A percentile compares a stretch with the other conserved stretches of the same genome.
Evolutionary conservation across 1,284 basidiomycete genomes (phyloP).

Genomic region (Sanghuangporus weigelae): DNA sequence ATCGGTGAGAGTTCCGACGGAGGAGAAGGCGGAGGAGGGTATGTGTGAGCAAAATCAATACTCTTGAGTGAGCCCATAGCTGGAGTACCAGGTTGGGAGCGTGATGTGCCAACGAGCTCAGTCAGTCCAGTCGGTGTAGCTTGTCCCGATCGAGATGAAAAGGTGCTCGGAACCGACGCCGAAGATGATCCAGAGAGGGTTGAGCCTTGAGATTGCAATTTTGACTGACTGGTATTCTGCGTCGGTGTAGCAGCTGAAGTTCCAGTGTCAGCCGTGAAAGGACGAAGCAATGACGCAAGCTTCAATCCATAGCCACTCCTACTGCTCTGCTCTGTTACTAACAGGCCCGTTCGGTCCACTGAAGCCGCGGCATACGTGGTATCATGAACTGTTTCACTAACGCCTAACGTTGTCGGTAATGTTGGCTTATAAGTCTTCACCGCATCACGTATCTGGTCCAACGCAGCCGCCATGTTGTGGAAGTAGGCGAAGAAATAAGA

Average conservation of each 20-base stretch:
- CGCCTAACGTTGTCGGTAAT: not conserved
- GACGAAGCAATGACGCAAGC: conserved; percentile 12
- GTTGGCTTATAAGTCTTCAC: conserved; percentile 44
- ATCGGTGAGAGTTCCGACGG: conserved; percentile 35
- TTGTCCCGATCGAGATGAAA: not conserved
- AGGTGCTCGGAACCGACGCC: not conserved
- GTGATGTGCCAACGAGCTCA: not conserved
- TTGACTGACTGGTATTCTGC: not conserved
- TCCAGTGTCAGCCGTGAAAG: conserved; percentile 11
- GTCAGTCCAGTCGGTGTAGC: not conserved
- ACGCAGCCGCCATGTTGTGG: conserved; percentile 67
- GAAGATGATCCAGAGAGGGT: not conserved
- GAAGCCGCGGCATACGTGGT: conserved; percentile 9
- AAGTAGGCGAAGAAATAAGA: conserved; percentile 95
- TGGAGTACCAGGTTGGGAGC: not conserved
- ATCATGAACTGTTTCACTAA: conserved; percentile 15
- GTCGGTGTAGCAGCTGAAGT: not conserved
- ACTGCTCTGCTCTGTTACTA: not conserved
- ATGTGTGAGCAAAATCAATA: conserved; percentile 50
- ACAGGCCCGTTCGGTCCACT: not conserved
- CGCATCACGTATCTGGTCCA: conserved; percentile 74
- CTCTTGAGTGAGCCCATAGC: not conserved
- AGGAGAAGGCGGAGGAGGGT: conserved; percentile 63
- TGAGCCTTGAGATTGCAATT: not conserved
- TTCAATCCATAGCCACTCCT: conserved; percentile 11